Percentiles rank a stretch among this genome's conserved stretches.
Conservation (phyloP, 306 rosid species). For the Prosopis cineraria region DNA sequence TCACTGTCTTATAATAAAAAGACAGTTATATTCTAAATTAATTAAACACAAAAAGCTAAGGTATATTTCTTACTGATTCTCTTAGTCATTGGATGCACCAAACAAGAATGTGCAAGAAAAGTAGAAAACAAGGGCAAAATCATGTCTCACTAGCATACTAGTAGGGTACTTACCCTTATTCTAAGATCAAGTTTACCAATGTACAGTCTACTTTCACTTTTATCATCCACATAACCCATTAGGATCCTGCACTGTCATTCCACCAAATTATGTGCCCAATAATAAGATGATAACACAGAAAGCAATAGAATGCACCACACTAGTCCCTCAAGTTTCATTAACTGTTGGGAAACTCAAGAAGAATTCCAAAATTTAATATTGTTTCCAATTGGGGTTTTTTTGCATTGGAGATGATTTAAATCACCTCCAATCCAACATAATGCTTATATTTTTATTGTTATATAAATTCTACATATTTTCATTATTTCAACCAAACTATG, state of each 20-base stretch:
- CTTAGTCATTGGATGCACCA: no score
- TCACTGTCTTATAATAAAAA: no score
- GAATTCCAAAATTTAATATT: conserved; percentile 12
- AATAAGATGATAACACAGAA: conserved; percentile 14
- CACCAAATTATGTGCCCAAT: conserved; percentile 8
- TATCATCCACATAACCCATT: conserved; percentile 61
- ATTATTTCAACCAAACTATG: no score
- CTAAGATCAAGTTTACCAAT: conserved; percentile 88
- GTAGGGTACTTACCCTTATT: conserved; percentile 78
- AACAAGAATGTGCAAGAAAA: conserved; percentile 35
- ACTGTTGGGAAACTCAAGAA: background rate
- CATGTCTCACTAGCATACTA: background rate
- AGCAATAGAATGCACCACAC: conserved; percentile 12
- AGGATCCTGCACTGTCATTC: conserved; percentile 59
- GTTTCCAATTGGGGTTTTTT: no score
- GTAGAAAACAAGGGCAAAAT: conserved; percentile 13
- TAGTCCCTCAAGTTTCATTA: conserved; percentile 4
- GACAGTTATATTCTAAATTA: no score
- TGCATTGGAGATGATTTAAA: no score
- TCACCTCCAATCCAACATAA: no score
- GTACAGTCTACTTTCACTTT: conserved; percentile 72
- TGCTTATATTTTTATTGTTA: no score
- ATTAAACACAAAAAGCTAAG: no score
- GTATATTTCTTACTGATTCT: no score
- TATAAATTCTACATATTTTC: no score